Evolutionary conservation across 441 rosid species (phyloP).

Genomic region (Syzygium syzygioides): DNA sequence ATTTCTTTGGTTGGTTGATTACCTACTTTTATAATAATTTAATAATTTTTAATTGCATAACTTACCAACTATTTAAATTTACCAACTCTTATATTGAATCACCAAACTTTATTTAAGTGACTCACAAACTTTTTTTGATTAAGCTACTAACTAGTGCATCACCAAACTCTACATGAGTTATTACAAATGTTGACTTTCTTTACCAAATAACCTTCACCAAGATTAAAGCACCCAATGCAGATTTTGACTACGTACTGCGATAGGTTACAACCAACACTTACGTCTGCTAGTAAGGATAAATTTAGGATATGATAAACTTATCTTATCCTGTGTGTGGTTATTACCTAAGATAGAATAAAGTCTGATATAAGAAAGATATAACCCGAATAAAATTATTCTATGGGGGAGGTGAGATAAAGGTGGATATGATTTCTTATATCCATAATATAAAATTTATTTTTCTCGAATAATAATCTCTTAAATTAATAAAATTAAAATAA

Average conservation of each 20-base stretch:
- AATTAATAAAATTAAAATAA: too few relatives aligned
- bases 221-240: neutral
- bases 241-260: neutral
- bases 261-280: neutral
- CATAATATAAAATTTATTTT: too few relatives aligned
- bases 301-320: too few relatives aligned
- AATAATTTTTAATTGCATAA: neutral
- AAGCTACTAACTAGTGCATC: neutral
- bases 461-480: too few relatives aligned
- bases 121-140: neutral
- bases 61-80: neutral
- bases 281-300: too few relatives aligned
- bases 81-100: neutral
- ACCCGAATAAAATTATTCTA: too few relatives aligned
- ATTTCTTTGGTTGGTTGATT: neutral
- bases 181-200: neutral
- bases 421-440: too few relatives aligned
- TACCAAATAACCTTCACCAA: neutral
- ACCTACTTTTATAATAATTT: neutral
- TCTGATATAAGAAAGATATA: too few relatives aligned
- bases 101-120: neutral
- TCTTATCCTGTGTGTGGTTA: too few relatives aligned
- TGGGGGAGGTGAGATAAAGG: too few relatives aligned
- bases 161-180: neutral
- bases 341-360: too few relatives aligned